A percentile compares a stretch with the other conserved stretches of the same genome.
Evolutionary conservation across 2,329 filamentous ascomycete species (phyloP).

Genomic region (Fusarium cicatricum): DNA sequence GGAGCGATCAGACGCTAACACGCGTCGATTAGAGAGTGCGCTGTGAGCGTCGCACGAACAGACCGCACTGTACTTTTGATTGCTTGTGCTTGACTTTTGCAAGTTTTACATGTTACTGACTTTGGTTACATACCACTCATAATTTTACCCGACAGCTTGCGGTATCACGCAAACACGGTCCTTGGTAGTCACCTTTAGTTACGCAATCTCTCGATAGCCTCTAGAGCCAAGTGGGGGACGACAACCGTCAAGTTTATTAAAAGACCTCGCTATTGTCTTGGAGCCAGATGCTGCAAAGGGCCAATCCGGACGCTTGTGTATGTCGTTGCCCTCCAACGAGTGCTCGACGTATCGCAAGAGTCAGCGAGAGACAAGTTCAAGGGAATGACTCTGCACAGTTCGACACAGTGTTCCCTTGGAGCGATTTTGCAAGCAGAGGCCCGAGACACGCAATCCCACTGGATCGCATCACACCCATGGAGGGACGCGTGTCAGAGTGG

Average conservation of each 20-base stretch:
- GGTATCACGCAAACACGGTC: neutral
- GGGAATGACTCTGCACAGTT: conserved; percentile 10
- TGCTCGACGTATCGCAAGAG: neutral
- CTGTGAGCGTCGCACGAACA: neutral
- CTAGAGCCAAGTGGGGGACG: neutral
- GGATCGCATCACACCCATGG: conserved; percentile 15
- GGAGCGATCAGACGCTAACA: conserved; percentile 7
- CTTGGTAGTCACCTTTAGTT: neutral
- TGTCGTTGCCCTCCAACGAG: conserved; percentile 7
- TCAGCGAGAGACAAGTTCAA: conserved; percentile 12
- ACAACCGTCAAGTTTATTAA: neutral
- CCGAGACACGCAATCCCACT: conserved; percentile 23
- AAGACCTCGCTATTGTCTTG: conserved; percentile 7
- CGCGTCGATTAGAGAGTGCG: neutral
- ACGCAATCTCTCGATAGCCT: neutral
- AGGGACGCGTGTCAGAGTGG: conserved; percentile 39
- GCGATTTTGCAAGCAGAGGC: neutral
- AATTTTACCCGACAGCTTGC: too few species aligned
- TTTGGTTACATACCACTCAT: too few species aligned
- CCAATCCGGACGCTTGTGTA: conserved; percentile 15
- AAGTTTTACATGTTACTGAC: too few species aligned
- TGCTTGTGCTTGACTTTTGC: too few species aligned
- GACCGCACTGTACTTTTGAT: neutral
- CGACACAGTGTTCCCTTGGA: conserved; percentile 14
- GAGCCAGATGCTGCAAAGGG: neutral